These are phyloP conservation scores for Aspergillus flavus DNA, from an alignment of 2,329 filamentous ascomycete genomes.

Conservation along the genomic window DNA sequence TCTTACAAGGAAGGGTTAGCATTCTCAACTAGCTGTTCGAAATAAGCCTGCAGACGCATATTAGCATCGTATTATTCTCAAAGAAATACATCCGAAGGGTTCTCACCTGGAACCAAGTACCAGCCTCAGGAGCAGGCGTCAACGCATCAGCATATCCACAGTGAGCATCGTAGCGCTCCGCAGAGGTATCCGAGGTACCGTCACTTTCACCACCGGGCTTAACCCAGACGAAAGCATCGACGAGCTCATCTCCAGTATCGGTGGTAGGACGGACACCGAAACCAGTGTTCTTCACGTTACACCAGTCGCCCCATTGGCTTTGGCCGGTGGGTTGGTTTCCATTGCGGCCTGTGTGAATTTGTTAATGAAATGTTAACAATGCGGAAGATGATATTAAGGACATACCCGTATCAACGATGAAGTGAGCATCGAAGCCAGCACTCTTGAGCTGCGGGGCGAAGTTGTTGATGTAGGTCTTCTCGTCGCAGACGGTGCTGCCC, in stretches of 20 bases:
- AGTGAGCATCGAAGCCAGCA: conserved; percentile 56
- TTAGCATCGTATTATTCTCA: background rate
- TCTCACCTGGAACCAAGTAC: conserved; percentile 62
- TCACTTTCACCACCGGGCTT: conserved; percentile 66
- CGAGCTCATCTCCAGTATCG: conserved; percentile 60
- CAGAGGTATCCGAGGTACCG: conserved; percentile 52
- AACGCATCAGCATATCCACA: conserved; percentile 59
- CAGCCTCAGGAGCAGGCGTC: conserved; percentile 69
- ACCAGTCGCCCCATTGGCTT: conserved; percentile 67
- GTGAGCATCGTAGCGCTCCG: conserved; percentile 57
- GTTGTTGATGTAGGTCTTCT: conserved; percentile 56
- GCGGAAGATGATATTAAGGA: background rate
- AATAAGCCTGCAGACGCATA: conserved; percentile 25
- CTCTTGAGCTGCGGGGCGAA: conserved; percentile 52
- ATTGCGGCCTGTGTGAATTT: conserved; percentile 52
- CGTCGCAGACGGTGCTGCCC: conserved; percentile 55
- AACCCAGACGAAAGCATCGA: conserved; percentile 71
- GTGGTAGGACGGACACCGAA: conserved; percentile 66
- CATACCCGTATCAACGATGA: conserved; percentile 57
- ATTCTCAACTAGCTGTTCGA: conserved; percentile 31
- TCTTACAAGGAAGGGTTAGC: conserved; percentile 30
- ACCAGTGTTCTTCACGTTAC: conserved; percentile 65
- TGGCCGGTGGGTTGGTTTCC: conserved; percentile 63
- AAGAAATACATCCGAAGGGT: background rate
- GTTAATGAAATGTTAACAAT: background rate